Base-by-base conservation (phyloP, 2,329 filamentous ascomycete species). In the Sarocladium brachiariae region DNA sequence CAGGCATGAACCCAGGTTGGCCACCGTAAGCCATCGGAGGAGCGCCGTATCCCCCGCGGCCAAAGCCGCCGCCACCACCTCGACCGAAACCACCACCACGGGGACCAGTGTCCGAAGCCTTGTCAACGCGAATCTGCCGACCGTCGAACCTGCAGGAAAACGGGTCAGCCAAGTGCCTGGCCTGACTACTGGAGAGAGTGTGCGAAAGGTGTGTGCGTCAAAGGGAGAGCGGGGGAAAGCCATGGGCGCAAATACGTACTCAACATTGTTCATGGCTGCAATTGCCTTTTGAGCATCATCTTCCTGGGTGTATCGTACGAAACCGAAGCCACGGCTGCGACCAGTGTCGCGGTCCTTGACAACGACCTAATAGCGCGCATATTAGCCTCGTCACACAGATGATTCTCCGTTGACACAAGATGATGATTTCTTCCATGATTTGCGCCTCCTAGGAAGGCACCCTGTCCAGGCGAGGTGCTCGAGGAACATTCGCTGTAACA, bases 331-430 rank as follows among this genome's bases (percentile, higher is more conserved):
- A 69, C 93, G 89, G 77, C 91, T 96, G 69, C 92, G 89, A 62
- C 89, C 88, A 63, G 92, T 96, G 66, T 97, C 92, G 63, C 91
- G 89, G 70, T 99, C 92, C 75, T 96, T 97, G 63, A 97, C 91
- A 59, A 99, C 92, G 56, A 96, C 88, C 92, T 97, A 43, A 33
- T 27, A 27, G 30, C 54, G 46, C 51, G 43, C 51, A 53, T 31
- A 54, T 59, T 51, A 61, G 55, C 16, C 21, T 14, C 7, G n/a
- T n/a, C 25, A 41, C n/a, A n/a, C 34, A 37, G 16, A 7, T 37
- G 27, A 13, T 13, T 7, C 27, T 30, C 7, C 7, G 7, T 13
- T 30, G 27, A 7, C 7, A 13, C 27, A 13, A 30, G 27, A 7
- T 30, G 27, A 13, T 30, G 27, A n/a, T n/a, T n/a, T n/a, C n/a